These are phyloP conservation scores for Schoenoplectus tabernaemontani DNA, from an alignment of 202 grass and related monocot genomes.

Conservation along the genomic window DNA sequence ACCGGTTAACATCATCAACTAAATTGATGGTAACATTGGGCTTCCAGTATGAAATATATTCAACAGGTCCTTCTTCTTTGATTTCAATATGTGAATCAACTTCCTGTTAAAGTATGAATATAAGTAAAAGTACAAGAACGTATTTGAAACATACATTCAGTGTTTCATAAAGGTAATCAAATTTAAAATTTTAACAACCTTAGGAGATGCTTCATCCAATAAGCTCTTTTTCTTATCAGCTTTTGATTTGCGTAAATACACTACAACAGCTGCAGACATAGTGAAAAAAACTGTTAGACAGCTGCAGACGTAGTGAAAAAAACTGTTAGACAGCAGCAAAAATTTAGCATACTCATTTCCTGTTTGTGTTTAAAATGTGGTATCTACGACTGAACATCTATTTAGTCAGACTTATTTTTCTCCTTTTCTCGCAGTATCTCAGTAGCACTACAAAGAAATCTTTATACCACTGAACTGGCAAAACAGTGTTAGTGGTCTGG, in stretches of 20 bases:
- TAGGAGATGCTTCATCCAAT: slow-evolving; percentile 46
- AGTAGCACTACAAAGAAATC: too few relatives aligned
- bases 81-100: slow-evolving; percentile 49
- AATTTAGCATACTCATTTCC: not conserved
- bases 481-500: too few relatives aligned
- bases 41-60: slow-evolving; percentile 96
- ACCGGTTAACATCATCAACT: slow-evolving; percentile 87
- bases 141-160: slow-evolving; percentile 18
- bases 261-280: slow-evolving; percentile 61
- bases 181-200: slow-evolving; percentile 33
- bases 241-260: slow-evolving; percentile 89
- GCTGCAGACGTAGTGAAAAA: slow-evolving; percentile 44
- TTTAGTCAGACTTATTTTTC: not conserved
- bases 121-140: not conserved
- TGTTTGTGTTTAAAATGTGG: not conserved
- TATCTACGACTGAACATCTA: not conserved
- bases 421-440: not conserved
- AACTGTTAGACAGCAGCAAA: not conserved
- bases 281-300: slow-evolving; percentile 26
- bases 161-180: not conserved
- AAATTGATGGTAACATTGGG: slow-evolving; percentile 97
- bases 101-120: slow-evolving; percentile 30
- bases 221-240: slow-evolving; percentile 86
- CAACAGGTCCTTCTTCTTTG: slow-evolving; percentile 59
- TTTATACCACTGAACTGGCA: too few relatives aligned